Evolutionary conservation across 805 yeast species (phyloP).

Genomic region (Lipomyces yamadae): DNA sequence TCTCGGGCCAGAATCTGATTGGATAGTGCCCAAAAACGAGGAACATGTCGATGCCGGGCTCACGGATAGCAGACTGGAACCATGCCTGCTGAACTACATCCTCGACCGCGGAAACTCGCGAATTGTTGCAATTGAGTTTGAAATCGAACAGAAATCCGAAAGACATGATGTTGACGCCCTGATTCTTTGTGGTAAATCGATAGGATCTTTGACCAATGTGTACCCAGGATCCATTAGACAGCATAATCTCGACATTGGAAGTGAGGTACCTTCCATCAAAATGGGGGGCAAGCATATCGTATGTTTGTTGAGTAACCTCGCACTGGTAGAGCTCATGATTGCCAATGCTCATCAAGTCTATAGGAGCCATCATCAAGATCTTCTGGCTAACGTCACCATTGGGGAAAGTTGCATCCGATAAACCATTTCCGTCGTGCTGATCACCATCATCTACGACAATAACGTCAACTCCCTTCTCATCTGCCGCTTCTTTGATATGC

Average conservation of each 20-base stretch:
- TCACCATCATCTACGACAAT: slow-evolving; percentile 88
- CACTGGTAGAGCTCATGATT: slow-evolving; percentile 85
- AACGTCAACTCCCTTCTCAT: slow-evolving; percentile 60
- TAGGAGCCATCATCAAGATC: slow-evolving; percentile 65
- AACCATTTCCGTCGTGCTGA: slow-evolving; percentile 92
- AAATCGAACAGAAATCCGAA: slow-evolving; percentile 84
- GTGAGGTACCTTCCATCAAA: slow-evolving; percentile 65
- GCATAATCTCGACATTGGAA: slow-evolving; percentile 48
- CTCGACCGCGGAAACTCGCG: slow-evolving; percentile 66
- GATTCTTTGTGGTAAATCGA: slow-evolving; percentile 66
- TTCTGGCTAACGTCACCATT: slow-evolving; percentile 68
- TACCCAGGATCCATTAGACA: slow-evolving; percentile 50
- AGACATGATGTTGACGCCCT: slow-evolving; percentile 59
- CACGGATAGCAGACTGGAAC: slow-evolving; percentile 58
- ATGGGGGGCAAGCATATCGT: slow-evolving; percentile 58
- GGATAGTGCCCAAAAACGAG: slow-evolving; percentile 84
- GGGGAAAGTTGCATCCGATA: slow-evolving; percentile 71
- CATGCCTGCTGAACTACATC: slow-evolving; percentile 62
- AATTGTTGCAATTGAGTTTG: slow-evolving; percentile 59
- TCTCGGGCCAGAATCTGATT: slow-evolving; percentile 62
- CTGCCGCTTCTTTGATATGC: slow-evolving; percentile 56
- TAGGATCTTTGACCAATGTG: slow-evolving; percentile 72
- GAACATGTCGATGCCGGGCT: slow-evolving; percentile 62
- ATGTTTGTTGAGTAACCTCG: slow-evolving; percentile 69
- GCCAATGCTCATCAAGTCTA: slow-evolving; percentile 83